Conservation (phyloP, 2,329 filamentous ascomycete genomes). For the Microthyrium microscopicum region DNA sequence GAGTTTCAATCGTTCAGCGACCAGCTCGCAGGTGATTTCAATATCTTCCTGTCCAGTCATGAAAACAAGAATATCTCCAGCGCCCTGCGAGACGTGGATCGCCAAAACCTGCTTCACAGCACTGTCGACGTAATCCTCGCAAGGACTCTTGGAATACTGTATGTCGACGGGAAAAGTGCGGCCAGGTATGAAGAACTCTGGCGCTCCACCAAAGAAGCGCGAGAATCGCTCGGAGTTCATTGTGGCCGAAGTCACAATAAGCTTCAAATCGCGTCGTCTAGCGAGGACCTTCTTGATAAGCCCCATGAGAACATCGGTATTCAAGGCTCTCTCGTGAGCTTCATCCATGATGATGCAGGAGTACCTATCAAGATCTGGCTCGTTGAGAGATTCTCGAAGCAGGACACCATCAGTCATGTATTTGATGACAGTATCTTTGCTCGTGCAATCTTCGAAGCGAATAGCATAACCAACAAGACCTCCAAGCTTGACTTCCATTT, state of each 20-base stretch:
- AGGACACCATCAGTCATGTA: slow-evolving; percentile 98
- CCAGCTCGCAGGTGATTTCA: slow-evolving; percentile 84
- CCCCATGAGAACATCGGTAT: slow-evolving; percentile 95
- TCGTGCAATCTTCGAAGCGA: slow-evolving; percentile 95
- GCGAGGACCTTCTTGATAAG: slow-evolving; percentile 94
- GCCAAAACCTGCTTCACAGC: slow-evolving; percentile 90
- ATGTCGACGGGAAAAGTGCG: slow-evolving; percentile 95
- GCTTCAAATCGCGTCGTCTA: slow-evolving; percentile 73
- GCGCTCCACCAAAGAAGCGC: slow-evolving; percentile 87
- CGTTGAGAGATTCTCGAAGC: slow-evolving; percentile 79
- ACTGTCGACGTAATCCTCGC: slow-evolving; percentile 94
- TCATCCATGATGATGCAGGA: slow-evolving; percentile 99
- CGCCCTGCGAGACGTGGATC: slow-evolving; percentile 87
- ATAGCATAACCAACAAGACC: slow-evolving; percentile 89
- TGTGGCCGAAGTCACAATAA: slow-evolving; percentile 94
- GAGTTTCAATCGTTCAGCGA: slow-evolving; percentile 71
- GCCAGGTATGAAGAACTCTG: slow-evolving; percentile 90
- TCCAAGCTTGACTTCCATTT: slow-evolving; percentile 89
- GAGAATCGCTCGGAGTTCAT: slow-evolving; percentile 98
- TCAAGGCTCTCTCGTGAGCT: slow-evolving; percentile 88
- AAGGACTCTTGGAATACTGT: slow-evolving; percentile 85
- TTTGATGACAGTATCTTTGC: slow-evolving; percentile 88
- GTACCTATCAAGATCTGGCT: slow-evolving; percentile 85
- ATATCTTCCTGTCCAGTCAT: slow-evolving; percentile 99
- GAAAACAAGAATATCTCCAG: slow-evolving; percentile 90